Base-by-base conservation (phyloP, 495 filamentous ascomycete species). In the Aspergillus olivimuriae region DNA sequence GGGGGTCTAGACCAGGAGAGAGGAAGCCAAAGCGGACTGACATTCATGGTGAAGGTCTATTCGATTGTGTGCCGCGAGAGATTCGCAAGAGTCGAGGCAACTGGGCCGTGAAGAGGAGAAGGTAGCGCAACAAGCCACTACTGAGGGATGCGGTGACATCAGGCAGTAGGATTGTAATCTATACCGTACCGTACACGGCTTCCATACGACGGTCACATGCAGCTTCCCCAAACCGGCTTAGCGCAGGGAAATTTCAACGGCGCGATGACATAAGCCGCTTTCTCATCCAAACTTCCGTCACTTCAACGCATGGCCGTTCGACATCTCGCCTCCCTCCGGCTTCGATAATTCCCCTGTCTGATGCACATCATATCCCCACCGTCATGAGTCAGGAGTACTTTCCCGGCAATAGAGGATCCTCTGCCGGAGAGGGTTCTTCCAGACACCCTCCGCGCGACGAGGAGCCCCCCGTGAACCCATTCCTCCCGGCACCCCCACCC, bases 301-400 rank as follows among this genome's bases (percentile, higher is more conserved):
- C n/a, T n/a, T n/a, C n/a, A n/a, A n/a, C n/a, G n/a, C n/a, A n/a
- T 4, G 16, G 15, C 15, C 33, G 15, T 34, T 14, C 33, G 33
- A 34, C 1, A 14, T 17, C 3, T 34, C 4, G 3, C 12, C 19
- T 34, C 10, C 19, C 33, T 34, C n/a, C 33, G 11, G 8, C 14
- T 38, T n/a, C n/a, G n/a, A n/a, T n/a, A n/a, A n/a, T n/a, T n/a
- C n/a, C n/a, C n/a, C n/a, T n/a, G n/a, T n/a, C n/a, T n/a, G n/a
- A 52, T 53, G 47, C 48, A 49, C 35, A 21, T 34, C 20, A 37
- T 38, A 15, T 26, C 21, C 46, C 42, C 31, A 36, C 58, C 55
- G 70, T 55, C 51, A 92, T 92, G 86, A 87, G 80, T 72, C 80
- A 87, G 68, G 76, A 87, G 46, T 79, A 84, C 57, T 75, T 75